These are phyloP conservation scores for Nymphaea colorata DNA, from an alignment of 164 flowering plant genomes.

Conservation along the genomic window DNA sequence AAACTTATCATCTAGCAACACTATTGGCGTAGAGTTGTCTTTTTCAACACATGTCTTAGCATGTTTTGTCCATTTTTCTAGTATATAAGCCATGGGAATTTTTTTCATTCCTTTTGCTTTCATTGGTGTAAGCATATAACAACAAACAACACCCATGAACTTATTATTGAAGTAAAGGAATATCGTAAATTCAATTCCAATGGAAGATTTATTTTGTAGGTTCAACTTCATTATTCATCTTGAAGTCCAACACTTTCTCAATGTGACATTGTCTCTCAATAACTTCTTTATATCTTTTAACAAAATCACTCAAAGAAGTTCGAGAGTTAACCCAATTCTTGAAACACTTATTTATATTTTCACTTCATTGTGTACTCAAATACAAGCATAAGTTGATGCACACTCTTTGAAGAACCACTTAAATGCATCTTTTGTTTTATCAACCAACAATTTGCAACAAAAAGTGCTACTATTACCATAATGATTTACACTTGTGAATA, in stretches of 20 bases:
- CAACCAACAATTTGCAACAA: conserved; percentile 3
- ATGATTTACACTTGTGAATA: conserved; percentile 6
- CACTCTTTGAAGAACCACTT: conserved; percentile 8
- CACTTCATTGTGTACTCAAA: neutral
- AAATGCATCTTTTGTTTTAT: conserved; percentile 4
- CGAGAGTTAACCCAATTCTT: conserved; percentile 1
- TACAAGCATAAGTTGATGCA: neutral
- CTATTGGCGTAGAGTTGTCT: no score
- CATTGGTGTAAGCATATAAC: neutral
- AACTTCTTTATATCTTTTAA: neutral
- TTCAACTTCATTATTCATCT: neutral
- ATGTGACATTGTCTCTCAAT: neutral
- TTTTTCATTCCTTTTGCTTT: neutral
- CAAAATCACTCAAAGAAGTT: neutral
- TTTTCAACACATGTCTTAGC: neutral
- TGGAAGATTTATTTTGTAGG: neutral
- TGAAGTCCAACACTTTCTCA: neutral
- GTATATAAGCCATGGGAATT: neutral
- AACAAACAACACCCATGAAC: neutral
- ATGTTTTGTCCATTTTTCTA: neutral
- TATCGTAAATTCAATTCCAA: neutral
- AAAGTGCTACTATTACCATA: conserved; percentile 2
- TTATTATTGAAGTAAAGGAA: neutral
- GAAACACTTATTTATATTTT: conserved; percentile 1
- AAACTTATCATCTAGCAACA: neutral